A percentile compares a stretch with the other conserved stretches of the same genome.
These are phyloP conservation scores for Cyphellophora europaea DNA, from an alignment of 2,329 filamentous ascomycete species.

Conservation along the genomic window DNA sequence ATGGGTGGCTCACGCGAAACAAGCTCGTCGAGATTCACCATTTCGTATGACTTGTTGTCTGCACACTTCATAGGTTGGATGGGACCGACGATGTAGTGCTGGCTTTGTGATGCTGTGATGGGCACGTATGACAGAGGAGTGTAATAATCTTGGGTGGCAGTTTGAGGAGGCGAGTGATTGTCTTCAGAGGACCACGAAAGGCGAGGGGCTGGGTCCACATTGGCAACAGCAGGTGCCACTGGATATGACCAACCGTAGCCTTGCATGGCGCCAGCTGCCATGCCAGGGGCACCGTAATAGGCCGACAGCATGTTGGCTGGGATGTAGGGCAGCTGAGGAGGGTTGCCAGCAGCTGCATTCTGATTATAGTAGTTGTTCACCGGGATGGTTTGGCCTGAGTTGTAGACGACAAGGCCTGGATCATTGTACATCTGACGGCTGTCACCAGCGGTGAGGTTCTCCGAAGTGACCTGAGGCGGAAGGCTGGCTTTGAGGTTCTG, in stretches of 20 bases:
- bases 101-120: constrained; percentile 50
- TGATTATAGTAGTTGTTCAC: constrained; percentile 16
- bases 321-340: constrained; percentile 24
- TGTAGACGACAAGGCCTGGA: constrained; percentile 17
- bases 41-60: constrained; percentile 31
- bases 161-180: constrained; percentile 50
- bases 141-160: constrained; percentile 48
- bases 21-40: constrained; percentile 51
- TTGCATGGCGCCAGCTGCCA: constrained; percentile 23
- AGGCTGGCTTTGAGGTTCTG: constrained; percentile 17
- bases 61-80: constrained; percentile 37
- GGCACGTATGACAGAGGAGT: constrained; percentile 48
- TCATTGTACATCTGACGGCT: constrained; percentile 15
- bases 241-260: constrained; percentile 29
- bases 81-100: constrained; percentile 23
- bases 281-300: constrained; percentile 23
- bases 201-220: constrained; percentile 27
- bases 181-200: constrained; percentile 34
- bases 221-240: constrained; percentile 26
- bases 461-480: constrained; percentile 9
- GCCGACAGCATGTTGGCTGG: constrained; percentile 26
- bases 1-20: constrained; percentile 71
- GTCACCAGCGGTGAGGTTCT: constrained; percentile 9
- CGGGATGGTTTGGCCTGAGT: constrained; percentile 19
- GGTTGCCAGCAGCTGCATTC: constrained; percentile 6